Evolutionary conservation across 345 rosid species (phyloP), one percentile per base, ranked within the genome.

Genomic region (Stellera chamaejasme): DNA sequence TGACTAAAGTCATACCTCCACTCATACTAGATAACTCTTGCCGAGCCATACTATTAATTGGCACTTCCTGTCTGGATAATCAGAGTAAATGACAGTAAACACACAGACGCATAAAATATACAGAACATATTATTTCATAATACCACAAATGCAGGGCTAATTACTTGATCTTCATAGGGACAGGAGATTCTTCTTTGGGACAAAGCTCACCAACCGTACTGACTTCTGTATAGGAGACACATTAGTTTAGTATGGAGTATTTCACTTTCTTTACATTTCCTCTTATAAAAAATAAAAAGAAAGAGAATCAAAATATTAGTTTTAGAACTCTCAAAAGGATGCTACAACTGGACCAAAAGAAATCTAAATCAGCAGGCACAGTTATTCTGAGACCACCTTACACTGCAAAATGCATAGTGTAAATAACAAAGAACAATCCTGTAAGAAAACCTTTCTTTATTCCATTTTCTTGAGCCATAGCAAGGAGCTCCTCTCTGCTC

Each of bases 401-500:
- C 15, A 16, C 11, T 6, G 52, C 16, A 14, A 45, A 57, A 4
- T 52, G 51, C 39, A 19, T 19, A 19, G 23, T 19, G 23, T 19
- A 32, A 32, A 32, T 32, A 32, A 41, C 44, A 27, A 48, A 23
- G 19, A 57, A 50, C 10, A 66, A 56, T 11, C 58, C 16, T 11
- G 27, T 61, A 44, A 25, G 48, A 39, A 61, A 59, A 89, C 97
- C 94, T 77, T 68, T 71, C 75, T 77, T 84, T 52, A 73, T 71
- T 48, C 28, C 58, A 54, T 62, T 58, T 50, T 56, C 77, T 72
- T 77, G 80, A 32, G 85, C 83, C 90, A 89, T 87, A n/a, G 96
- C 89, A 74, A 93, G 74, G 59, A 93, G 96, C 75, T 93, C 97
- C 49, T 87, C 96, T 79, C 75, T 80, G 75, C 79, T 83, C 78